Conservation (phyloP, 306 rosid genomes). For the Malus sieversii region DNA sequence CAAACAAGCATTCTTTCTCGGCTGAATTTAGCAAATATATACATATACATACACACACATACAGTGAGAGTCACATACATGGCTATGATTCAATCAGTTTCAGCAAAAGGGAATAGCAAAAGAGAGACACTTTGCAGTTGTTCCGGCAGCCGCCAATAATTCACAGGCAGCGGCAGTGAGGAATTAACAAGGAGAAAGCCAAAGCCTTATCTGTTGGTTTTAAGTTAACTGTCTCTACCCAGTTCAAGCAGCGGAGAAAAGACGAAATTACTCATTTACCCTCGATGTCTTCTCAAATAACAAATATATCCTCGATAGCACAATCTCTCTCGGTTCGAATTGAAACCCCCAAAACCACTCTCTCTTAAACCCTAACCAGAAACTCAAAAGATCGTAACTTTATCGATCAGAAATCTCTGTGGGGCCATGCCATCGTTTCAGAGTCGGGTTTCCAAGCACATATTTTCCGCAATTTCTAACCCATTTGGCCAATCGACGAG, state of each 20-base stretch:
- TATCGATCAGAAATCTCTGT: background rate
- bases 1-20: background rate
- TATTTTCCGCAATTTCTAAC: conserved; percentile 13
- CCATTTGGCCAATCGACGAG: conserved; percentile 2
- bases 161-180: background rate
- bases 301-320: background rate
- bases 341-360: background rate
- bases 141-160: background rate
- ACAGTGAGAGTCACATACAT: background rate
- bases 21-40: background rate
- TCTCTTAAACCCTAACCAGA: background rate
- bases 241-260: background rate
- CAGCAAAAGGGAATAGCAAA: background rate
- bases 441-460: conserved; percentile 21
- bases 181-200: background rate
- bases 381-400: background rate
- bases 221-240: too few relatives aligned
- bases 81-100: conserved; percentile 13
- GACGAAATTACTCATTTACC: background rate
- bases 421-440: conserved; percentile 23
- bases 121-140: conserved; percentile 1
- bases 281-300: background rate
- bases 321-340: background rate
- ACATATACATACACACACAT: background rate
- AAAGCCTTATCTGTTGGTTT: conserved; percentile 5